These are phyloP conservation scores for Neurospora tetrasperma DNA, from an alignment of 495 filamentous ascomycete species.

Conservation along the genomic window DNA sequence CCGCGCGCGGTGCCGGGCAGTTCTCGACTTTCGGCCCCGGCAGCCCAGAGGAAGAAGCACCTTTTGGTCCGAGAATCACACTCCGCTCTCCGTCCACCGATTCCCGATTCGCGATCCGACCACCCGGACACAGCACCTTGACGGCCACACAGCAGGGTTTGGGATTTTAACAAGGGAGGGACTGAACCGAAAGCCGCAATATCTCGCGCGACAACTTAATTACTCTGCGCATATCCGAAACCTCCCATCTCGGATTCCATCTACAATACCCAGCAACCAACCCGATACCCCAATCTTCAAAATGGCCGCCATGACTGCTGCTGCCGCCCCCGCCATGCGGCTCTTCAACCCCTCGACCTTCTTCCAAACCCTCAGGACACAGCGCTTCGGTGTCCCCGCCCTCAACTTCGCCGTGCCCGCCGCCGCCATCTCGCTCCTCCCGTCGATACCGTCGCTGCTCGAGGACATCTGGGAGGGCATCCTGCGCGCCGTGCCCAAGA, in stretches of 20 bases:
- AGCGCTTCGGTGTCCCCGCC: constrained; percentile 31
- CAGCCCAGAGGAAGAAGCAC: background rate
- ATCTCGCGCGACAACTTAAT: background rate
- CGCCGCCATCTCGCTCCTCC: constrained; percentile 44
- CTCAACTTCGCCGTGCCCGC: constrained; percentile 42
- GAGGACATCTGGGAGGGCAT: constrained; percentile 84
- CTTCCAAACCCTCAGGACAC: constrained; percentile 30
- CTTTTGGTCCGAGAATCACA: background rate
- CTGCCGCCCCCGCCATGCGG: constrained; percentile 18
- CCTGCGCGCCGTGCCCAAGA: constrained; percentile 90
- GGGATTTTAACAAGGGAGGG: background rate
- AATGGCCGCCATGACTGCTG: constrained; percentile 18
- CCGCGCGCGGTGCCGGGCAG: background rate
- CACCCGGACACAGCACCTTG: background rate
- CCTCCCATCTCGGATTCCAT: background rate
- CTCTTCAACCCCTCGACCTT: constrained; percentile 30
- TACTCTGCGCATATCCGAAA: background rate
- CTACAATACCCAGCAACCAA: background rate
- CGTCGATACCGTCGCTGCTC: constrained; percentile 43
- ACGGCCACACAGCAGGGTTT: background rate
- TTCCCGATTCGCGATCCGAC: background rate
- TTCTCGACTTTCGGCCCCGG: background rate
- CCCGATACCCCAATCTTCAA: constrained; percentile 10
- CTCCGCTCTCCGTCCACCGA: background rate
- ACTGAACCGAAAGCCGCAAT: background rate